phyloP scores from a whole-genome alignment of 768 basidiomycete genomes.

The Lactarius sanguifluus region DNA sequence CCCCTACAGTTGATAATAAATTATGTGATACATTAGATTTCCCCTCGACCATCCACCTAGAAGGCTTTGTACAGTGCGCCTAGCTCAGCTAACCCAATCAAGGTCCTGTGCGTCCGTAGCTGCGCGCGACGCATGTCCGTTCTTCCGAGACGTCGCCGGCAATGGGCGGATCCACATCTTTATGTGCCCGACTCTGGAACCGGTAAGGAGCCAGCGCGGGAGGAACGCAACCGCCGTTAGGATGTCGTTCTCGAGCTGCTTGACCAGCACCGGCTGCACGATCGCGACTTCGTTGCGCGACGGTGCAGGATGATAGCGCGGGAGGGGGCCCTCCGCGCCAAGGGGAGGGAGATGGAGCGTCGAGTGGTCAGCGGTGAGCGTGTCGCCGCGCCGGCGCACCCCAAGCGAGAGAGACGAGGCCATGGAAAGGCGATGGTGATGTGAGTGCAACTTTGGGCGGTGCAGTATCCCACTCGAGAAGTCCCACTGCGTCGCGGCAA shows the following conservation, averaged over 20 bases:
- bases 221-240: constrained; percentile 74
- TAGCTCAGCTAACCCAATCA: constrained; percentile 22
- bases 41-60: not conserved
- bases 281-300: constrained; percentile 87
- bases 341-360: constrained; percentile 54
- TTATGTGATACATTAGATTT: constrained; percentile 22
- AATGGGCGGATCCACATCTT: constrained; percentile 85
- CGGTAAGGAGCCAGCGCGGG: constrained; percentile 74
- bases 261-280: constrained; percentile 88
- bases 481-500: constrained; percentile 68
- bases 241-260: constrained; percentile 78
- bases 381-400: constrained; percentile 49
- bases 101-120: constrained; percentile 20
- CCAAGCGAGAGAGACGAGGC: constrained; percentile 76
- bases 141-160: constrained; percentile 33
- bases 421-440: constrained; percentile 74
- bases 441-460: constrained; percentile 71
- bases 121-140: constrained; percentile 20
- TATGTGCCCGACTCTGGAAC: constrained; percentile 73
- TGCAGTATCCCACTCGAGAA: constrained; percentile 91
- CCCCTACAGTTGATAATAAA: constrained; percentile 8
- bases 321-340: constrained; percentile 43
- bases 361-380: constrained; percentile 46
- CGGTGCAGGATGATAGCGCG: constrained; percentile 83
- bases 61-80: not conserved